phyloP scores from a whole-genome alignment of 805 yeast genomes.

The Saitoella complicata region DNA sequence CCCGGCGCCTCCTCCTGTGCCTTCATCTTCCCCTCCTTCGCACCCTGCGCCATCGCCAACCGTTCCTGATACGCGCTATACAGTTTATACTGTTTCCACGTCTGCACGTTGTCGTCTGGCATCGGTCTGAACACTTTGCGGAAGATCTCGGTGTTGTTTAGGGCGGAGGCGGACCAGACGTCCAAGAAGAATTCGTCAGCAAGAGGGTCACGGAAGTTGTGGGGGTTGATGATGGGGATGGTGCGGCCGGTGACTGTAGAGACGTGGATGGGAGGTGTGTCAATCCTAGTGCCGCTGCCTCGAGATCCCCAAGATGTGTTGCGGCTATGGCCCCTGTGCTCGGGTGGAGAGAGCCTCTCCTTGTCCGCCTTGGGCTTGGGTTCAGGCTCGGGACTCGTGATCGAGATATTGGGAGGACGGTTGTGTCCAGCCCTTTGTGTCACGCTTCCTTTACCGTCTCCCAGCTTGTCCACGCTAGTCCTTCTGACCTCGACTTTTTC shows the following conservation, averaged over 20 bases:
- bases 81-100: conserved; percentile 75
- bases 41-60: conserved; percentile 16
- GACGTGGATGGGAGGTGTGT: too few relatives aligned
- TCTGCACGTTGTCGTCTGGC: conserved; percentile 79
- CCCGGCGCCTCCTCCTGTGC: background rate
- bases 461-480: too few relatives aligned
- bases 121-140: conserved; percentile 81
- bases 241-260: background rate
- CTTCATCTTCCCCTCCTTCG: background rate
- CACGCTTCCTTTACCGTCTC: too few relatives aligned
- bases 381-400: too few relatives aligned
- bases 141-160: conserved; percentile 66
- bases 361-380: too few relatives aligned
- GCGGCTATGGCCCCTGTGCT: too few relatives aligned
- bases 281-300: too few relatives aligned
- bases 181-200: conserved; percentile 71
- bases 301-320: too few relatives aligned
- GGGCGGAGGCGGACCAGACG: conserved; percentile 67
- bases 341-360: too few relatives aligned
- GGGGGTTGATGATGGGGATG: conserved; percentile 61
- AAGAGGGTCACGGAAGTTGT: conserved; percentile 74
- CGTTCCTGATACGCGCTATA: conserved; percentile 18
- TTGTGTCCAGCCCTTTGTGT: too few relatives aligned
- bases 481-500: too few relatives aligned
- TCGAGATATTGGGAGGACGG: too few relatives aligned